phyloP scores from a whole-genome alignment of 495 filamentous ascomycete genomes.

The Parachaetomium inaequale region DNA sequence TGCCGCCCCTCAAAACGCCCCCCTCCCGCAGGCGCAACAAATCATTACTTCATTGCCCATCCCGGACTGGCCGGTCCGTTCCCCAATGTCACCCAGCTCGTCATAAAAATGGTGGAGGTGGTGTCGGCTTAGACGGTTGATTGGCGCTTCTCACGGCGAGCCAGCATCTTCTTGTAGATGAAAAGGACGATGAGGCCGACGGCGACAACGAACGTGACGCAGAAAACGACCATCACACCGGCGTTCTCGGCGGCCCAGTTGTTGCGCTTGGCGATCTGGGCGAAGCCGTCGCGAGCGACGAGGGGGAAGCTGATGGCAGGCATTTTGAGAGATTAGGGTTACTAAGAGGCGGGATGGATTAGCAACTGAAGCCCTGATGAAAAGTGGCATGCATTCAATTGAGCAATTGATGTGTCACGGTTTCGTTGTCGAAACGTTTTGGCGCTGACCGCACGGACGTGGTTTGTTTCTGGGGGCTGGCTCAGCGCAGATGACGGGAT shows the following conservation, averaged over 20 bases:
- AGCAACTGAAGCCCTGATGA: conserved; percentile 5
- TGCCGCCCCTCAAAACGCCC: not conserved
- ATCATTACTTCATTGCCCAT: conserved; percentile 22
- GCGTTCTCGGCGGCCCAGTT: conserved; percentile 51
- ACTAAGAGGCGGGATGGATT: not conserved
- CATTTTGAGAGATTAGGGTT: conserved; percentile 35
- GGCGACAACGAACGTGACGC: conserved; percentile 53
- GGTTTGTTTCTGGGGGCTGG: not conserved
- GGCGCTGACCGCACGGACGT: not conserved
- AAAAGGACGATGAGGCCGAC: conserved; percentile 45
- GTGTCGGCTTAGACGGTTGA: conserved; percentile 13
- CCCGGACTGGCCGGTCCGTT: conserved; percentile 5
- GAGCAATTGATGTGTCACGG: not conserved
- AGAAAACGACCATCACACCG: conserved; percentile 59
- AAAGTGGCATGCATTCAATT: not conserved
- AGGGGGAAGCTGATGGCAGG: conserved; percentile 45
- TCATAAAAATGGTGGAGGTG: not conserved
- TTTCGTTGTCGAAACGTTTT: not conserved
- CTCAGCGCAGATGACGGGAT: not conserved
- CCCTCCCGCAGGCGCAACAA: conserved; percentile 3
- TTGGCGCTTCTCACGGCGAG: conserved; percentile 37
- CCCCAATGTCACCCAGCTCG: not conserved
- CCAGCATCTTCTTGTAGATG: conserved; percentile 42
- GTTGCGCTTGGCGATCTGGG: conserved; percentile 47
- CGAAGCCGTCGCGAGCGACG: conserved; percentile 45